Evolutionary conservation across 257 asterid genomes (phyloP), one percentile per base, ranked within the genome.

Genomic region (Fraxinus americana): DNA sequence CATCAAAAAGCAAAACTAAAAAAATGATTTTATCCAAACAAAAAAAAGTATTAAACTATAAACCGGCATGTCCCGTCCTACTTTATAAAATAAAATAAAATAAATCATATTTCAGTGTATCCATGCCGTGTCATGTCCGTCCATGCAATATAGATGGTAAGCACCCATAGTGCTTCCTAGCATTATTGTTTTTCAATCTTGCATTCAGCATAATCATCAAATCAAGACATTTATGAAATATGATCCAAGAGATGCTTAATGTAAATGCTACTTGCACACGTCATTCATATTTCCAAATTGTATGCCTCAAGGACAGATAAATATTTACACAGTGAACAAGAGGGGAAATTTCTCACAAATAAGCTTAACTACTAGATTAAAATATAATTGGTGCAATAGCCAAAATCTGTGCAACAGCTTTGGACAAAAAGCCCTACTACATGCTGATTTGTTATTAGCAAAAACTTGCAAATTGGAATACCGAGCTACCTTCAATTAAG

Each of bases 401-500:
- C 61, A 69, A 43, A 9, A 6, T 7, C 52, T 61, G 43, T 59
- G 27, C 1, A 43, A 11, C 50, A 48, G 57, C 5, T 67, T 43
- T 66, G 27, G 61, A 77, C 50, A 35, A 48, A 34, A 57, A 50
- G 21, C 75, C 73, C 52, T 38, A 50, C 76, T 45, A 27, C 25
- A 30, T 41, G 78, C 32, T 69, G 79, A 69, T 75, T 38, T 79
- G 65, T 77, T 68, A 76, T 68, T 8, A 36, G 81, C 75, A 78
- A 70, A 45, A 39, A 79, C 83, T 75, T 80, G 80, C 71, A 74
- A 30, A 30, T 66, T 21, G 35, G 73, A 10, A 16, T 54, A 39
- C 8, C 36, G 16, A 71, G 34, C 76, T 80, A 39, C 80, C 76
- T 82, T 87, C 77, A 84, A 72, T 75, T 82, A 54, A 73, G 73